phyloP scores from a whole-genome alignment of 495 filamentous ascomycete genomes.

The Cercophora scortea region DNA sequence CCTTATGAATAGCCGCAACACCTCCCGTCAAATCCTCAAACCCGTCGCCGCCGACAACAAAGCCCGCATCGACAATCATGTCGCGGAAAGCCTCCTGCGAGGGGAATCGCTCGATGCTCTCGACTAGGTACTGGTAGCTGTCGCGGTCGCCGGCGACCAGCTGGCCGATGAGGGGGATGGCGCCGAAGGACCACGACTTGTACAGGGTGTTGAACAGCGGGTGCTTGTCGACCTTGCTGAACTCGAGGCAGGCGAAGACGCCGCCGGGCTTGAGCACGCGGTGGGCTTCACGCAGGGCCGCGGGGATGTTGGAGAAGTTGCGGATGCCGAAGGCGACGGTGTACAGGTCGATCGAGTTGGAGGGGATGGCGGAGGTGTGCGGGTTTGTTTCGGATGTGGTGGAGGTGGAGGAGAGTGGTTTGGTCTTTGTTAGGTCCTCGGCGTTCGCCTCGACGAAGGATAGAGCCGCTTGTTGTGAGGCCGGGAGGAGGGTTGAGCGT shows the following conservation, averaged over 20 bases:
- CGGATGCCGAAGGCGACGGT: conserved; percentile 97
- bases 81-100: conserved; percentile 71
- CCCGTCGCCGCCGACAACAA: conserved; percentile 70
- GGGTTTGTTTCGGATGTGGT: conserved; percentile 1
- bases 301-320: conserved; percentile 85
- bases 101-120: conserved; percentile 94
- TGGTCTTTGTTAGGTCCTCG: conserved; percentile 48
- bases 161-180: conserved; percentile 92
- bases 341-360: conserved; percentile 74
- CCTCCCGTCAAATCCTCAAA: conserved; percentile 87
- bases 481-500: conserved; percentile 47
- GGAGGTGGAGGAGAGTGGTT: conserved; percentile 6
- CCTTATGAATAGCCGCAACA: conserved; percentile 93
- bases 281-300: conserved; percentile 70
- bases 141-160: conserved; percentile 88
- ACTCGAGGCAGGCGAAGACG: conserved; percentile 95
- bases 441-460: conserved; percentile 85
- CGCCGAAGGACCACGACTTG: conserved; percentile 90
- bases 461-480: conserved; percentile 42
- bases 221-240: conserved; percentile 68
- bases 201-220: conserved; percentile 75
- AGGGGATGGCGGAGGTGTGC: conserved; percentile 41
- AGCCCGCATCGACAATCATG: conserved; percentile 87
- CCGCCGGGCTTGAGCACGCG: conserved; percentile 90
- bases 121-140: conserved; percentile 97